Evolutionary conservation across 805 yeast species (phyloP).

Genomic region (Metschnikowia santaceciliae): DNA sequence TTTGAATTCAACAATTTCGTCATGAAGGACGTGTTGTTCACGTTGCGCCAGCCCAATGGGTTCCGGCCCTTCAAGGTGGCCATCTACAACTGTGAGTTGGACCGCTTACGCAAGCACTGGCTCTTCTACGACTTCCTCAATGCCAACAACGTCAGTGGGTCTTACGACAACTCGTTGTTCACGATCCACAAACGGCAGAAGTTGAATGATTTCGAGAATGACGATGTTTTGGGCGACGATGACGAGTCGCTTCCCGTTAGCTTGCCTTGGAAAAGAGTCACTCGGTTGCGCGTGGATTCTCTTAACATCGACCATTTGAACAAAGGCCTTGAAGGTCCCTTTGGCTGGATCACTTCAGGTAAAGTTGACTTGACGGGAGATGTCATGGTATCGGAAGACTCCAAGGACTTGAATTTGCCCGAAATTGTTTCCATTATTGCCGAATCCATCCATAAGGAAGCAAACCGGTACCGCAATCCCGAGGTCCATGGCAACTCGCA

Average conservation of each 20-base stretch:
- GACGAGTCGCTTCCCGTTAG: conserved; percentile 8
- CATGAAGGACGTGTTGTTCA: conserved; percentile 81
- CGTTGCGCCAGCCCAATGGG: conserved; percentile 73
- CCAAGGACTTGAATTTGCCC: conserved; percentile 42
- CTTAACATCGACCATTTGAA: conserved; percentile 85
- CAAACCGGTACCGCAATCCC: conserved; percentile 40
- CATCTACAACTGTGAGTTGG: conserved; percentile 79
- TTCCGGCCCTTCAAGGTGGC: conserved; percentile 85
- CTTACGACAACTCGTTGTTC: conserved; percentile 89
- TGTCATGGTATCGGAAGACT: conserved; percentile 70
- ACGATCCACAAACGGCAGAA: conserved; percentile 81
- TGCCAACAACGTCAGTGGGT: conserved; percentile 82
- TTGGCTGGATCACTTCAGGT: conserved; percentile 95
- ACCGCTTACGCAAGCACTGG: conserved; percentile 87
- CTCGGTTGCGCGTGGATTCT: conserved; percentile 80
- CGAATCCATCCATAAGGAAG: conserved; percentile 46
- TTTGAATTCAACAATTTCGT: conserved; percentile 83
- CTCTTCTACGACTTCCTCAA: conserved; percentile 80
- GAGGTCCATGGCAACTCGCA: conserved; percentile 26
- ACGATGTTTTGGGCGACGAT: conserved; percentile 15
- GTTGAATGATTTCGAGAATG: conserved; percentile 41
- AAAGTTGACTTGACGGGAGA: conserved; percentile 93
- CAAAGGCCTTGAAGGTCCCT: conserved; percentile 87
- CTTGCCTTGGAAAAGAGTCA: conserved; percentile 54
- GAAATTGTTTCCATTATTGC: conserved; percentile 50